Conservation (phyloP, 176 grass and related monocot genomes). For the Chrysopogon serrulatus region DNA sequence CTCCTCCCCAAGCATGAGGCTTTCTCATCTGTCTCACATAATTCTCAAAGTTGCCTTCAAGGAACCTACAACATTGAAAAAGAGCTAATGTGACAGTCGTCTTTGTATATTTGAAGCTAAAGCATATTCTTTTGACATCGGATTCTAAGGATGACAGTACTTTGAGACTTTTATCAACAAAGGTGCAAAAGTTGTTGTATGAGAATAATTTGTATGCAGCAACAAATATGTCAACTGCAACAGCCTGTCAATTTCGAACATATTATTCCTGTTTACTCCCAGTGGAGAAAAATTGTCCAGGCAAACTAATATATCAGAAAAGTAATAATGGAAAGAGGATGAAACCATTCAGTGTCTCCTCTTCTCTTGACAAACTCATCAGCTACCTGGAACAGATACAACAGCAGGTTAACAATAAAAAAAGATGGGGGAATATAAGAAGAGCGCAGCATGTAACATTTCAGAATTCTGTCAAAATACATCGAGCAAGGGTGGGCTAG, state of each 20-base stretch:
- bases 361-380: constrained; percentile 91
- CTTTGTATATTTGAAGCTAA: neutral
- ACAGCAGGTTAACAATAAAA: neutral
- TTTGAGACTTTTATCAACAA: neutral
- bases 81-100: neutral
- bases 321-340: neutral
- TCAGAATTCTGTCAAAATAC: neutral
- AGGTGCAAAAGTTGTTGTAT: neutral
- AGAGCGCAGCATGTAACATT: neutral
- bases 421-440: neutral
- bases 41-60: constrained; percentile 86
- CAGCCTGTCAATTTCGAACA: neutral
- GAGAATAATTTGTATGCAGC: neutral
- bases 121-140: neutral
- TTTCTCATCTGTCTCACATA: constrained; percentile 87
- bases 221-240: neutral
- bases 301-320: neutral
- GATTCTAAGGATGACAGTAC: neutral
- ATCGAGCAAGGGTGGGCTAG: neutral
- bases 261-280: neutral
- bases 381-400: constrained; percentile 51
- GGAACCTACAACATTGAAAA: constrained; percentile 47
- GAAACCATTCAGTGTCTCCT: constrained; percentile 86
- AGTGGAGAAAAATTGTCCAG: neutral
- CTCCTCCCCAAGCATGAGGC: constrained; percentile 89